Evolutionary conservation across 2,329 filamentous ascomycete genomes (phyloP).

Genomic region (Tolypocladium ovalisporum): DNA sequence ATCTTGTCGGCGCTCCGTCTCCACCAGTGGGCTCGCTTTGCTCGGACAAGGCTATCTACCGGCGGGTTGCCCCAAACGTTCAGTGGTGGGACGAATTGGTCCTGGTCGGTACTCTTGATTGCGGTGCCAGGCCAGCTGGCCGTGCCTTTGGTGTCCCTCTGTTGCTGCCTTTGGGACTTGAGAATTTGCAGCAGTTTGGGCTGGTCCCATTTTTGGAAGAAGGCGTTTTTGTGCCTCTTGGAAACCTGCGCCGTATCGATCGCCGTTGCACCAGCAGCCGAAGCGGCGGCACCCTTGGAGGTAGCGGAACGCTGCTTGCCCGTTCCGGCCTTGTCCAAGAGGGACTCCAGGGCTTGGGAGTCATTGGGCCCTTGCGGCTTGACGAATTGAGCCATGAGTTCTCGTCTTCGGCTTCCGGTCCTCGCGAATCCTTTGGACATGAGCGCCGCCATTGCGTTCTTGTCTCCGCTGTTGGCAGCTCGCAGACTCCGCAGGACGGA

Average conservation of each 20-base stretch:
- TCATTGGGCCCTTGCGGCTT: slow-evolving; percentile 24
- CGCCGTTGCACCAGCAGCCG: background rate
- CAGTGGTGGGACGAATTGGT: slow-evolving; percentile 22
- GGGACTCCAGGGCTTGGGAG: slow-evolving; percentile 27
- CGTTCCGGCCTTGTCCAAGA: slow-evolving; percentile 7
- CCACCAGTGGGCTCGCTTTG: slow-evolving; percentile 38
- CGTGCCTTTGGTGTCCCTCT: slow-evolving; percentile 10
- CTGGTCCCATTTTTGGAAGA: slow-evolving; percentile 39
- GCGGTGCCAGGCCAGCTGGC: slow-evolving; percentile 13
- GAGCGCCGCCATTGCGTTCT: slow-evolving; percentile 33
- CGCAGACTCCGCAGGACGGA: slow-evolving; percentile 35
- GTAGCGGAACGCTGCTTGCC: background rate
- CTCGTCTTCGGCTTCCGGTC: slow-evolving; percentile 36
- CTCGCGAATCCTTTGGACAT: slow-evolving; percentile 42
- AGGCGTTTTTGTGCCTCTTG: slow-evolving; percentile 10
- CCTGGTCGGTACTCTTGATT: slow-evolving; percentile 22
- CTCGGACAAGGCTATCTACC: slow-evolving; percentile 24
- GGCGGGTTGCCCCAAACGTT: slow-evolving; percentile 41
- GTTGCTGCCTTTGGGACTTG: slow-evolving; percentile 27
- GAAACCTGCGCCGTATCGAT: background rate
- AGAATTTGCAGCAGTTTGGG: slow-evolving; percentile 31
- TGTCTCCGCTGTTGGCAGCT: slow-evolving; percentile 41
- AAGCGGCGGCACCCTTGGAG: background rate
- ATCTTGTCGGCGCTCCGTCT: slow-evolving; percentile 30
- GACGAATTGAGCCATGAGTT: slow-evolving; percentile 31